Evolutionary conservation across 345 rosid genomes (phyloP).

Genomic region (Acer yangbiense): DNA sequence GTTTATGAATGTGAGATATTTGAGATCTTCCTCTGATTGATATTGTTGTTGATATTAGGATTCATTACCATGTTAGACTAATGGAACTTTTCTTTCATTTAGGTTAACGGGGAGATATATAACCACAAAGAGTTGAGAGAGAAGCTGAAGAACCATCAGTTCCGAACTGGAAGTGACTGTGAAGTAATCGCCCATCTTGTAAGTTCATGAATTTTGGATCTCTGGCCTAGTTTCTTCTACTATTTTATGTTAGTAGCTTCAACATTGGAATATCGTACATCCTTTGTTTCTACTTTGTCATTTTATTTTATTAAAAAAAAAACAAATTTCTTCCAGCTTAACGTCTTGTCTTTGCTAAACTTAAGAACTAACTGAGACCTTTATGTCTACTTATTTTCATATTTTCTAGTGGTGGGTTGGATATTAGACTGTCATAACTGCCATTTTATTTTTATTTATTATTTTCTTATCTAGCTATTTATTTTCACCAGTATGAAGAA

Average conservation of each 20-base stretch:
- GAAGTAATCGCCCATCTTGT: constrained; percentile 92
- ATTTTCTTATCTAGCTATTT: constrained; percentile 1
- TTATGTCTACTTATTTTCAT: background rate
- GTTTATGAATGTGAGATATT: background rate
- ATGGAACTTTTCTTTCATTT: constrained; percentile 6
- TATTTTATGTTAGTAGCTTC: background rate
- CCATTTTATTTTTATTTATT: background rate
- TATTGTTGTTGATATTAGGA: too few relatives aligned
- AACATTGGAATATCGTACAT: background rate
- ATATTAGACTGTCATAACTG: background rate
- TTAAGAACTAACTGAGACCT: background rate
- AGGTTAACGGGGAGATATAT: constrained; percentile 92
- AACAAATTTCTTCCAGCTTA: background rate
- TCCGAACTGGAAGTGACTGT: constrained; percentile 86
- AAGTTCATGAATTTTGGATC: constrained; percentile 32
- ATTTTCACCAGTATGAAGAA: constrained; percentile 65
- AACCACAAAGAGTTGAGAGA: constrained; percentile 69
- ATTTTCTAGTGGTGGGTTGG: background rate
- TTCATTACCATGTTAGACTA: too few relatives aligned
- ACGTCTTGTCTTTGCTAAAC: background rate
- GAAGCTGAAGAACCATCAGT: constrained; percentile 57
- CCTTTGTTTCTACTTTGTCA: background rate
- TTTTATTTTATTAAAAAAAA: too few relatives aligned
- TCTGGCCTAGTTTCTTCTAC: background rate
- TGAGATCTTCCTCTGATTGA: background rate